Evolutionary conservation across 768 basidiomycete genomes (phyloP), one percentile per base, ranked within the genome.

Genomic region (Boletus insuetus): DNA sequence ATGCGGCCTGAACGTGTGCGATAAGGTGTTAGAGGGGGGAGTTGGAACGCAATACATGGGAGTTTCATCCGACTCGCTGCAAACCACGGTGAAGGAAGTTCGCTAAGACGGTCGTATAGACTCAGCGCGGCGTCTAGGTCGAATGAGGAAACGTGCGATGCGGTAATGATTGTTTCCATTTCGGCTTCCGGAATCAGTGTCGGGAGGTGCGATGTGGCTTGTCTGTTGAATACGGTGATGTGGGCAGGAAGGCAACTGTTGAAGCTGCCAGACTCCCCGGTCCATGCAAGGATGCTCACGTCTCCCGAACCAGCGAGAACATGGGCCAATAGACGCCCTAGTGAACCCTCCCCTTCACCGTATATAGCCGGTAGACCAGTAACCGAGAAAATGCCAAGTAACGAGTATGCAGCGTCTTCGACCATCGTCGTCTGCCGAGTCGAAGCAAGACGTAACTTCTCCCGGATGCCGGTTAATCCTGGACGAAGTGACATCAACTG

Each of bases 21-120:
- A 4, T 9, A 4, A 1, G 16, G 17, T 0, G 9, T 1, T 1
- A 55, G 39, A 7, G 32, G 8, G 6, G 46, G 35, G 40, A 55
- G 55, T 40, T 46, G 12, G 20, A 56, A 55, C 8, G 46, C 22
- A 5, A 55, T 38, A 8, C 55, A 56, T 1, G 53, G 41, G 16
- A 55, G 55, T 17, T 38, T 55, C 53, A 55, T 55, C 20, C 53
- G 53, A 31, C 31, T 56, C 6, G 20, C 55, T 17, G 53, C 20
- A 6, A 55, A 55, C 46, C 26, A 48, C 8, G 40, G 46, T 13
- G 46, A 2, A 5, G 34, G 7, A 19, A 56, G 53, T 8, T 41
- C 17, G 8, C 13, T 12, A 19, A 56, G 29, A 9, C 20, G 24
- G 9, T 37, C 20, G 3, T 55, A 55, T n/a, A 56, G 26, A 11